A percentile compares a stretch with the other conserved stretches of the same genome.
These are phyloP conservation scores for Leccinum pellstonianum DNA, from an alignment of 768 basidiomycete species.

Conservation along the genomic window DNA sequence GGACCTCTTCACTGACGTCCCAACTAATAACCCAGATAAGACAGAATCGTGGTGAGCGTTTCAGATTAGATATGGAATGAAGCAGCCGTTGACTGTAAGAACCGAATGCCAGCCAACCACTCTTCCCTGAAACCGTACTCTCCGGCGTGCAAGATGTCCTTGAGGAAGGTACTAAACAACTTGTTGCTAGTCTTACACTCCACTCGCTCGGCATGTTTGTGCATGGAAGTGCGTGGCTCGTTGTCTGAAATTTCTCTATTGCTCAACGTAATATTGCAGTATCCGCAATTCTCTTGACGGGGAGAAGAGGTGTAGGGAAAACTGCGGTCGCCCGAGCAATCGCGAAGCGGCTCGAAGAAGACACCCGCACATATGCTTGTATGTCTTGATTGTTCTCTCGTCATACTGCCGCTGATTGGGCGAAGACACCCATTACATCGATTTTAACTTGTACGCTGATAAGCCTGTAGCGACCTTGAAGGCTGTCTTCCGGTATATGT, in stretches of 20 bases:
- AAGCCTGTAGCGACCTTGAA: slow-evolving; percentile 65
- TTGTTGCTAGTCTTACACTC: slow-evolving; percentile 50
- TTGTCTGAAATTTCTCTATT: neutral
- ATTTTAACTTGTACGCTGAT: slow-evolving; percentile 64
- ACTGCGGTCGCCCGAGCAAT: slow-evolving; percentile 71
- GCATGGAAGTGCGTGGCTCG: slow-evolving; percentile 48
- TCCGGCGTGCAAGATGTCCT: slow-evolving; percentile 73
- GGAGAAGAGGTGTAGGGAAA: slow-evolving; percentile 78
- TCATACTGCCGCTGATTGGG: slow-evolving; percentile 6
- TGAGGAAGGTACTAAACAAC: slow-evolving; percentile 52
- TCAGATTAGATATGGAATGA: neutral
- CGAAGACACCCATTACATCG: slow-evolving; percentile 77
- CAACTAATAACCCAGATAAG: neutral
- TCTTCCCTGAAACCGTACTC: slow-evolving; percentile 30
- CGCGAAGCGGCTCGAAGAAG: slow-evolving; percentile 58
- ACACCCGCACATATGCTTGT: slow-evolving; percentile 66
- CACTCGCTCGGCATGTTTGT: slow-evolving; percentile 52
- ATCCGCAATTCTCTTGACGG: slow-evolving; percentile 70
- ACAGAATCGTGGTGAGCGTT: slow-evolving; percentile 13
- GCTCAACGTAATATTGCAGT: slow-evolving; percentile 39
- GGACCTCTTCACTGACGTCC: slow-evolving; percentile 18
- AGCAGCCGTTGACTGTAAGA: neutral
- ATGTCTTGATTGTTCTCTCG: slow-evolving; percentile 24
- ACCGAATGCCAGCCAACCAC: slow-evolving; percentile 7
- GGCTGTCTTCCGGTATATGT: slow-evolving; percentile 69